Conservation (phyloP, 148 eudicot species). For the Mesembryanthemum crystallinum region DNA sequence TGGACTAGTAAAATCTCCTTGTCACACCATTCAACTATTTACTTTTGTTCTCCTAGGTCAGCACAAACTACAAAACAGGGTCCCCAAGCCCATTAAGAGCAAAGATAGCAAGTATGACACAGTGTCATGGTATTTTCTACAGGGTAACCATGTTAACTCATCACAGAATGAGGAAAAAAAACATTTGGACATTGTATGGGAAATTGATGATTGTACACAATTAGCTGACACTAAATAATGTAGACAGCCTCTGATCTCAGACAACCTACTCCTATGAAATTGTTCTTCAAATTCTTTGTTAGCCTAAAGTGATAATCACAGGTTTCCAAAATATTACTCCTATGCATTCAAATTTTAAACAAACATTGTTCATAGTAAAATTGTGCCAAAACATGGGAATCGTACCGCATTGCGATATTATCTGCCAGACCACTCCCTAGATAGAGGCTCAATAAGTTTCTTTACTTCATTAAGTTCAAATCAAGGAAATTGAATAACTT, state of each 20-base stretch:
- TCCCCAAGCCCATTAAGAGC: not conserved
- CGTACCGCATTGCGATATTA: too few species aligned
- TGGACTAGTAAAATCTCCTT: not conserved
- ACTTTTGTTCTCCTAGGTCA: not conserved
- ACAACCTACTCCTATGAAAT: not conserved
- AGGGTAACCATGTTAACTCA: not conserved
- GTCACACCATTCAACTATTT: not conserved
- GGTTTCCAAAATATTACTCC: not conserved
- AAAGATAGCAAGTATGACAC: not conserved
- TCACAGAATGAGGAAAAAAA: not conserved
- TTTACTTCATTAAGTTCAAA: too few species aligned
- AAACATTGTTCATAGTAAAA: not conserved
- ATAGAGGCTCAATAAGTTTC: too few species aligned
- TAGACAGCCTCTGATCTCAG: not conserved
- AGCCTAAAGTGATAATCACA: not conserved
- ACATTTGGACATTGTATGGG: not conserved
- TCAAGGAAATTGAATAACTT: not conserved
- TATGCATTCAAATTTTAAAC: too few species aligned
- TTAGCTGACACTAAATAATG: not conserved
- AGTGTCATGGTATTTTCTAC: not conserved
- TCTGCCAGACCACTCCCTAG: too few species aligned
- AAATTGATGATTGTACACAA: not conserved
- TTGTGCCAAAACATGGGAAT: too few species aligned
- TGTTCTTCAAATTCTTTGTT: not conserved
- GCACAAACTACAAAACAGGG: not conserved